These are phyloP conservation scores for Tetrahymena malaccensis DNA, from an alignment of 73 alveolate species.

Conservation along the genomic window DNA sequence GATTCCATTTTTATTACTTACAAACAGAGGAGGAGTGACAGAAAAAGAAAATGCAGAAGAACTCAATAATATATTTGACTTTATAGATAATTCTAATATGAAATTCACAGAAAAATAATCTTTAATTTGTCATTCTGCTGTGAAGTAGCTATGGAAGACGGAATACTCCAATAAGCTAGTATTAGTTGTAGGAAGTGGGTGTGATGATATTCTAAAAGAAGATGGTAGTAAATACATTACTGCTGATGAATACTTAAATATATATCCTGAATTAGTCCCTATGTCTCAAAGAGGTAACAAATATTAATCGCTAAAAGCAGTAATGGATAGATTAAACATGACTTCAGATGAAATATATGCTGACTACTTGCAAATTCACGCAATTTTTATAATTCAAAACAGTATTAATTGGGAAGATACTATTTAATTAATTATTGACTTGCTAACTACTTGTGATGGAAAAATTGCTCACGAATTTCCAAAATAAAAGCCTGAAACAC, in stretches of 20 bases:
- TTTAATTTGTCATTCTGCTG: conserved; percentile 56
- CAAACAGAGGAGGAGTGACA: conserved; percentile 70
- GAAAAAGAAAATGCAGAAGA: conserved; percentile 49
- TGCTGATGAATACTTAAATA: conserved; percentile 36
- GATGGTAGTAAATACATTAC: conserved; percentile 49
- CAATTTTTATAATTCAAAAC: conserved; percentile 20
- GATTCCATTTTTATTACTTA: conserved; percentile 51
- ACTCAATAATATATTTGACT: conserved; percentile 35
- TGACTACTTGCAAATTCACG: neutral
- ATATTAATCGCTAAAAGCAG: conserved; percentile 8
- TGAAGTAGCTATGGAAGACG: conserved; percentile 26
- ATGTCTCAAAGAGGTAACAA: neutral
- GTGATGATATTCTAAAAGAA: conserved; percentile 38
- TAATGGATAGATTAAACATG: conserved; percentile 10
- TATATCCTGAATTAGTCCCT: neutral
- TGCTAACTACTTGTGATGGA: neutral
- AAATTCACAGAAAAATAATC: conserved; percentile 30
- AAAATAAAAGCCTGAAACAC: conserved; percentile 1
- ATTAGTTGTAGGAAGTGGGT: conserved; percentile 53
- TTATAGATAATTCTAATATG: neutral
- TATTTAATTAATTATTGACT: neutral
- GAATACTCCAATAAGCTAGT: conserved; percentile 36
- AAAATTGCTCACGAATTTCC: neutral
- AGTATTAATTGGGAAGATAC: conserved; percentile 24
- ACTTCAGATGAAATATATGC: conserved; percentile 32